phyloP scores from a whole-genome alignment of 768 basidiomycete species.

The Imleria badia region DNA sequence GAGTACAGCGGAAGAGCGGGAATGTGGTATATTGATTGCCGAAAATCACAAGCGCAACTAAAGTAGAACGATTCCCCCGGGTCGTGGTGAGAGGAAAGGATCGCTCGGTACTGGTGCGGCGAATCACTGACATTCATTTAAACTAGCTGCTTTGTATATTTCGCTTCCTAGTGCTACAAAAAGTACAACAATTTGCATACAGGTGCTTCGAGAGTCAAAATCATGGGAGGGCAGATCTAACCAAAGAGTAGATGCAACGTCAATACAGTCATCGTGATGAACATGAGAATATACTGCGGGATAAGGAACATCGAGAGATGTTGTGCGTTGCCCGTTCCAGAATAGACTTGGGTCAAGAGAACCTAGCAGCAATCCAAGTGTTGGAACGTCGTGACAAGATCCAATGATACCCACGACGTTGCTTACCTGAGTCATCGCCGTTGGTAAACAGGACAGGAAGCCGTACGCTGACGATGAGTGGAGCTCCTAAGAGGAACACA shows the following conservation, averaged over 20 bases:
- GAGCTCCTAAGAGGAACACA: not conserved
- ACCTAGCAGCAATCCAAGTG: constrained; percentile 40
- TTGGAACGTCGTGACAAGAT: not conserved
- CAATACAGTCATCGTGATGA: constrained; percentile 37
- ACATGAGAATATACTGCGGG: constrained; percentile 49
- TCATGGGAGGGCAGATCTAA: not conserved
- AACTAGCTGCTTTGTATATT: no score
- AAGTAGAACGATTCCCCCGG: no score
- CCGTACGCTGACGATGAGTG: constrained; percentile 28
- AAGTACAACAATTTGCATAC: no score
- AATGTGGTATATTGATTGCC: no score
- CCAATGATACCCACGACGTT: not conserved
- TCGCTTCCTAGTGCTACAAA: no score
- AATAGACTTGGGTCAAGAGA: constrained; percentile 63
- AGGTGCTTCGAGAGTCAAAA: no score
- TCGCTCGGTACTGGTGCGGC: no score
- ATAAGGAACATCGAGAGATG: constrained; percentile 63
- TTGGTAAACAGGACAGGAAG: constrained; percentile 60
- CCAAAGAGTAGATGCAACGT: constrained; percentile 39
- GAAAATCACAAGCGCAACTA: no score
- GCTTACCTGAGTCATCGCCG: constrained; percentile 56
- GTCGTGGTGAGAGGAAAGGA: no score
- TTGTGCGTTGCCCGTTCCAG: constrained; percentile 62
- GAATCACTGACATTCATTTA: no score
- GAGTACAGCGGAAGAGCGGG: no score